phyloP scores from a whole-genome alignment of 257 asterid species.

The Oldenlandia corymbosa region DNA sequence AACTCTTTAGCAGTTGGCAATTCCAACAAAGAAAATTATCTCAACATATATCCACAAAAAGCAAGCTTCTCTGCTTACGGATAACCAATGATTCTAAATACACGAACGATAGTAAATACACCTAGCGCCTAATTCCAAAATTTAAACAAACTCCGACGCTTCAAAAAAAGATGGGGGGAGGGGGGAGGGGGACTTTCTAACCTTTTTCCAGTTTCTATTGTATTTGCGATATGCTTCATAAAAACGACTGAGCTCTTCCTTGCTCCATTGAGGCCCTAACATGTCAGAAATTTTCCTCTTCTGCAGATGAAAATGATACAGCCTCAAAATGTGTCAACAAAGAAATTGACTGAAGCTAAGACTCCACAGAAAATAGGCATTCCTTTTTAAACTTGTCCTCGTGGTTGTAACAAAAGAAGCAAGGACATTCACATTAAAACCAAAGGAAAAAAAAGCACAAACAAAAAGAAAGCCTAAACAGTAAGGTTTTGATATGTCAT shows the following conservation, averaged over 20 bases:
- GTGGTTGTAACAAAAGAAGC: not conserved
- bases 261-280: conserved; percentile 87
- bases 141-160: too few relatives aligned
- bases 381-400: not conserved
- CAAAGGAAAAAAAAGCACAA: too few relatives aligned
- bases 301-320: conserved; percentile 31
- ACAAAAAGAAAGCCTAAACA: not conserved
- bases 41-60: not conserved
- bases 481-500: not conserved
- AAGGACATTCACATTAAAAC: not conserved
- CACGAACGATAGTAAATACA: not conserved
- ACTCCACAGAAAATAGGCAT: not conserved
- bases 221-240: conserved; percentile 79
- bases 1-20: not conserved
- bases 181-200: too few relatives aligned
- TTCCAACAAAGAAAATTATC: not conserved
- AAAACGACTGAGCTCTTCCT: conserved; percentile 71
- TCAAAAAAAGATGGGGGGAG: too few relatives aligned
- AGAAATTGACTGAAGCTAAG: not conserved
- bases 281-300: conserved; percentile 75
- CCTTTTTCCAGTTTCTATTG: conserved; percentile 92
- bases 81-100: not conserved
- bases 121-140: too few relatives aligned
- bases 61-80: not conserved
- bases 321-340: not conserved